These are phyloP conservation scores for Ogataea minuta DNA, from an alignment of 805 yeast species.

Conservation along the genomic window DNA sequence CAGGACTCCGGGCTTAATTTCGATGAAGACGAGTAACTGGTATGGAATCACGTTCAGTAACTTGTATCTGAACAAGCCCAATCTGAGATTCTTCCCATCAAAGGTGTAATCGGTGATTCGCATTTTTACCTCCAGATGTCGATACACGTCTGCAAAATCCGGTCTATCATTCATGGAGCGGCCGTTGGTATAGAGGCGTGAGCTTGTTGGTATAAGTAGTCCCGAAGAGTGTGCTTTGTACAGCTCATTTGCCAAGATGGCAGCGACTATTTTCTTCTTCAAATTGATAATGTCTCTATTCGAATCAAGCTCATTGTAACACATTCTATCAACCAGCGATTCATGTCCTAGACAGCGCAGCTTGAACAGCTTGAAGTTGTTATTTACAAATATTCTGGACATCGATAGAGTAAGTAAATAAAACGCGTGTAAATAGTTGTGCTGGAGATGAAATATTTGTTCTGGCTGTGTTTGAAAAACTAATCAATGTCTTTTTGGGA, in stretches of 20 bases:
- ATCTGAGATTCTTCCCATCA: conserved; percentile 7
- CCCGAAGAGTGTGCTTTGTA: conserved; percentile 16
- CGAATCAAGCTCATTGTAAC: conserved; percentile 24
- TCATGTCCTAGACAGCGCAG: conserved; percentile 13
- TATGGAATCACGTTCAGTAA: conserved; percentile 27
- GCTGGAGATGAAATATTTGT: not conserved
- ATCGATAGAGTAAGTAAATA: conserved; percentile 18
- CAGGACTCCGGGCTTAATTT: conserved; percentile 20
- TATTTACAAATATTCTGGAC: conserved; percentile 31
- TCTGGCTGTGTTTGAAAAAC: conserved; percentile 4
- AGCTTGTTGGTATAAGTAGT: conserved; percentile 22
- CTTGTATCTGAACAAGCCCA: conserved; percentile 33
- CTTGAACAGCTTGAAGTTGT: conserved; percentile 23
- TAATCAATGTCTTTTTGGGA: conserved; percentile 43
- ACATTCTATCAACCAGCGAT: conserved; percentile 26
- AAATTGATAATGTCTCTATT: conserved; percentile 19
- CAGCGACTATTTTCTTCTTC: conserved; percentile 21
- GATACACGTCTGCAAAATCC: conserved; percentile 23
- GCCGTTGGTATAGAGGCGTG: conserved; percentile 24
- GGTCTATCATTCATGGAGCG: conserved; percentile 23
- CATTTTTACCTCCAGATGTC: conserved; percentile 23
- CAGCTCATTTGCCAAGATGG: conserved; percentile 24
- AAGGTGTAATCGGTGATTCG: conserved; percentile 22
- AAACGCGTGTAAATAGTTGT: conserved; percentile 11
- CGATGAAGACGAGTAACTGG: conserved; percentile 29